A percentile compares a stretch with the other conserved stretches of the same genome.
Conservation (phyloP, 345 rosid species). For the Hypericum androsaemum region DNA sequence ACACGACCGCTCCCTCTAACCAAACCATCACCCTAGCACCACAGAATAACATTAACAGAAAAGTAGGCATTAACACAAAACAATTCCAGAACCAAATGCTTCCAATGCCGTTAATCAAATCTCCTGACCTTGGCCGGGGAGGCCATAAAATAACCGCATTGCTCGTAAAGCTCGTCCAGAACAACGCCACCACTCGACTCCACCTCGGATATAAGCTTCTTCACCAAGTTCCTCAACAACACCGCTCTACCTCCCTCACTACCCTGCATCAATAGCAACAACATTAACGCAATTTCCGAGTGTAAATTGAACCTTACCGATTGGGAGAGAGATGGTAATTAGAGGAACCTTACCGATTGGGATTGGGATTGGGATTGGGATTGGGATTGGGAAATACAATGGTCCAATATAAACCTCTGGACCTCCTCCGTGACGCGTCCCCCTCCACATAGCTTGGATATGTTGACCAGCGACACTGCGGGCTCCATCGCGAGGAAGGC, state of each 20-base stretch:
- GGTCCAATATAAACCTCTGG: conserved; percentile 65
- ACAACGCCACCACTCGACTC: conserved; percentile 45
- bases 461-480: conserved; percentile 31
- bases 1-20: conserved; percentile 36
- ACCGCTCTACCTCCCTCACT: conserved; percentile 33
- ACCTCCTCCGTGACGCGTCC: conserved; percentile 44
- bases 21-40: conserved; percentile 32
- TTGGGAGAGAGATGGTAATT: neutral
- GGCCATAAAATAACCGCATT: conserved; percentile 42
- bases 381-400: conserved; percentile 38
- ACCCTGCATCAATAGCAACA: conserved; percentile 4
- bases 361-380: too few species aligned
- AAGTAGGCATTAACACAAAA: conserved; percentile 2
- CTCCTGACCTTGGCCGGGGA: conserved; percentile 38
- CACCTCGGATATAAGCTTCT: conserved; percentile 61
- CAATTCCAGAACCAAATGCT: neutral
- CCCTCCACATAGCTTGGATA: conserved; percentile 62
- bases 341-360: conserved; percentile 28
- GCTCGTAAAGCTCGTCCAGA: conserved; percentile 62
- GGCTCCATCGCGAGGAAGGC: conserved; percentile 80
- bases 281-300: neutral
- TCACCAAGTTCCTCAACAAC: conserved; percentile 46
- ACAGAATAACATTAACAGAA: conserved; percentile 6
- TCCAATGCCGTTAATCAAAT: neutral
- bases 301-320: neutral